Evolutionary conservation across 345 rosid species (phyloP).

Genomic region (Brassica juncea): DNA sequence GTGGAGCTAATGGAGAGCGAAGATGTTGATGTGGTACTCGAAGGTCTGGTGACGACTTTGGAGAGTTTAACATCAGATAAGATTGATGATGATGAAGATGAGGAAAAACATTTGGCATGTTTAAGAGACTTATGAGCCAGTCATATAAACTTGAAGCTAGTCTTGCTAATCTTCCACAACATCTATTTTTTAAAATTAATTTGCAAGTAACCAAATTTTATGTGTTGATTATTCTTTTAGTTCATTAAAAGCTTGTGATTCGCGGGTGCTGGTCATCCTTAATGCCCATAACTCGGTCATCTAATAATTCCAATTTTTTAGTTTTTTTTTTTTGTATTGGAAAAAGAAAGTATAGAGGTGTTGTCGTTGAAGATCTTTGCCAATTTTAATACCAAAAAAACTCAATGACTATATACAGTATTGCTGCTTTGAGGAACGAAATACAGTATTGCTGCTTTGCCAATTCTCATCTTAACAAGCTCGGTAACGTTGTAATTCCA

Average conservation of each 20-base stretch:
- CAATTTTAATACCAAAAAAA: too few relatives aligned
- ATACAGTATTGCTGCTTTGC: too few relatives aligned
- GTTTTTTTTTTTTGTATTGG: too few relatives aligned
- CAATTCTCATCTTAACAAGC: too few relatives aligned
- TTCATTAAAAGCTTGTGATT: background rate
- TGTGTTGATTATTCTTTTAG: background rate
- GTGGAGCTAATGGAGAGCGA: background rate
- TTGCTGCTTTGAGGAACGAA: too few relatives aligned
- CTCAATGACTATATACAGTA: too few relatives aligned
- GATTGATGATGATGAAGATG: background rate
- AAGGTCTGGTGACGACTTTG: conserved; percentile 3
- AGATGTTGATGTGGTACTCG: background rate
- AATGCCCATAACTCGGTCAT: background rate
- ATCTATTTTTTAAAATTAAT: background rate
- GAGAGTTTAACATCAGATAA: background rate
- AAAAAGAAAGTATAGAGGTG: too few relatives aligned
- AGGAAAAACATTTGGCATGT: background rate
- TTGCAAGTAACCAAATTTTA: background rate
- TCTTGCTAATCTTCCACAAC: background rate
- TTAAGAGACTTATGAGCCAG: background rate
- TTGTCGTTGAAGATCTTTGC: too few relatives aligned
- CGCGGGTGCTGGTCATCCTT: background rate
- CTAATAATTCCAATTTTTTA: too few relatives aligned
- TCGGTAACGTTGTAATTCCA: too few relatives aligned
- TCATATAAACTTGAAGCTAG: background rate